Base-by-base conservation (phyloP, 495 filamentous ascomycete species). In the Podospora pseudoanserina region DNA sequence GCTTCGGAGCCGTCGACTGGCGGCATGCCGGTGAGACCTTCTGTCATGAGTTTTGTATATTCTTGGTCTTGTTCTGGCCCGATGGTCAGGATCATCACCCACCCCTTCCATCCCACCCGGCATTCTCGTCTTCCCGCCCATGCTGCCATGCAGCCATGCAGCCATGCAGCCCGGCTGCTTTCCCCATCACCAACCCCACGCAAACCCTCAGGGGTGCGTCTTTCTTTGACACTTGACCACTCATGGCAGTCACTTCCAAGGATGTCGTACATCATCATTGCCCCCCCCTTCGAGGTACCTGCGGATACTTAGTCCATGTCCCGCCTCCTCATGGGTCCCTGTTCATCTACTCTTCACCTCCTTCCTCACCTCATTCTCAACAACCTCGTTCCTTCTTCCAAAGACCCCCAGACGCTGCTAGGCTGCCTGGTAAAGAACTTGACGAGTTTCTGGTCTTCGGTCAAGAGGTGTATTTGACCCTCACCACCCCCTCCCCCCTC, bases 401-500 rank as follows among this genome's bases (percentile, higher is more conserved):
- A 49, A 9, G 39, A 49, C 39, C 39, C 55, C 55, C 55, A 58
- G 55, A 18, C 55, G 55, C 55, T 58, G n/a, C 55, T 58, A 58
- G 55, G 55, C 55, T 58, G 55, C 7, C 55, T 58, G 39, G 39
- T 49, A 7, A 49, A 49, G 39, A 13, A 16, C 9, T 13, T 49
- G 9, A 3, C 13, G 15, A 16, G 15, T 49, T 16, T 49, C 5
- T 49, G 39, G 39, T 49, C 39, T 49, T 49, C 39, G 15, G 39
- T 49, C 39, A 49, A 49, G 39, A 49, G 13, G 39, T 49, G 39
- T 49, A 49, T 49, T 49, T 49, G 5, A 49, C 2, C 39, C 15
- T 49, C 9, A 11, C 39, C 5, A 6, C 34, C 34, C 11, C 34
- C 34, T 39, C 34, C 34, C 6, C 34, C 34, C 5, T 39, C 34